Evolutionary conservation across 306 rosid genomes (phyloP).

Genomic region (Lathyrus sativus): DNA sequence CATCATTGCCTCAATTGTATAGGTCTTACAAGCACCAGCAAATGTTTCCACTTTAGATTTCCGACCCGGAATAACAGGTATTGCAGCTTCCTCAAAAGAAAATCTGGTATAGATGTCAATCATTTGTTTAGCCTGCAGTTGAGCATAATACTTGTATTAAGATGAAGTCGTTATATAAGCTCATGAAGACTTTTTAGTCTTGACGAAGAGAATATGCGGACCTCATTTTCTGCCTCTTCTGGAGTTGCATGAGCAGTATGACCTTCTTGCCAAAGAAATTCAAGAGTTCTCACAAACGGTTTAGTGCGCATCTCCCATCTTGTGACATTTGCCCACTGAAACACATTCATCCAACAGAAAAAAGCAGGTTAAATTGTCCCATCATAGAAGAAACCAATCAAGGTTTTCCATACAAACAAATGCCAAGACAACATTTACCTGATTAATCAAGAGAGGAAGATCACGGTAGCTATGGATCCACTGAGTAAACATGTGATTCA

Average conservation of each 20-base stretch:
- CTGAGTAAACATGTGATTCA: constrained; percentile 96
- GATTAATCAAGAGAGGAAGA: constrained; percentile 91
- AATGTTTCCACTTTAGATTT: constrained; percentile 94
- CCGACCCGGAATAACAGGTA: constrained; percentile 94
- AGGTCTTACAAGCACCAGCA: constrained; percentile 93
- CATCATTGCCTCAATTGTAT: constrained; percentile 99
- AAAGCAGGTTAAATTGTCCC: constrained; percentile 7
- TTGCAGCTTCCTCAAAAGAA: constrained; percentile 89
- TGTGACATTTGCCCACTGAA: constrained; percentile 94
- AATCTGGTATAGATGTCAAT: constrained; percentile 88
- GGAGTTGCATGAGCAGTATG: constrained; percentile 94
- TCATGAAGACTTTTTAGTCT: constrained; percentile 13
- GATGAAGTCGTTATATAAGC: constrained; percentile 1
- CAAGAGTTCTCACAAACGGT: constrained; percentile 94
- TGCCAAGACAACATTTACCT: constrained; percentile 49
- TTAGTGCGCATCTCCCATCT: constrained; percentile 99
- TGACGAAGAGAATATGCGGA: constrained; percentile 36
- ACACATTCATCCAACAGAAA: constrained; percentile 36
- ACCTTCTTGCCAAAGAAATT: constrained; percentile 99
- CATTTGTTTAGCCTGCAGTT: constrained; percentile 93
- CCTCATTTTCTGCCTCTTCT: constrained; percentile 97
- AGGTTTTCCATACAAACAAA: constrained; percentile 13
- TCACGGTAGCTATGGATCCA: constrained; percentile 98
- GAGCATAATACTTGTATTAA: constrained; percentile 39
- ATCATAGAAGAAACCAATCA: constrained; percentile 10